Evolutionary conservation across 768 basidiomycete genomes (phyloP), one percentile per base, ranked within the genome.

Genomic region (Trametes cinnabarina): DNA sequence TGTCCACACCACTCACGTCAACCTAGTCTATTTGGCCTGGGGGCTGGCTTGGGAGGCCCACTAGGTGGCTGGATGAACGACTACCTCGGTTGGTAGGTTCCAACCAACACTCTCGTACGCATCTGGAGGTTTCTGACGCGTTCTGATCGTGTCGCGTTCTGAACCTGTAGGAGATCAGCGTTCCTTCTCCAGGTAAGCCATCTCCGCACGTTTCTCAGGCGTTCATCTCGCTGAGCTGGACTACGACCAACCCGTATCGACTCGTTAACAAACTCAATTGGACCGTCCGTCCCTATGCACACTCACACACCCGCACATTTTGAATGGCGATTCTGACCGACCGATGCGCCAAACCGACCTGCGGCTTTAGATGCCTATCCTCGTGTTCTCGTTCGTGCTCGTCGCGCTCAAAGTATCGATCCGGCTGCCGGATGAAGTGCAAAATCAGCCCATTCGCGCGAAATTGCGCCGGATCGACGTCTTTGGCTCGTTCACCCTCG

Each of bases 1-100:
- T 40, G 32, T n/a, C 15, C 28, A 11, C 28, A 30, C 17, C 43
- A 22, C 30, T 10, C 30, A 44, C 22, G 60, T 54, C 43, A 19
- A 28, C 25, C 23, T 55, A 93, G 91, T 72, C 71, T 92, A 61
- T 96, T 85, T 68, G 94, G 94, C 41, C 75, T 92, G 51, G 94
- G 94, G 54, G 84, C 90, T 40, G 87, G 86, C 47, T 72, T 91
- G 20, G 90, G 90, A 44, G 90, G 90, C 26, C 90, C 90, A 42
- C 57, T 92, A 19, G 90, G 90, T 32, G 90, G 90, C 20, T 92
- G 88, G 88, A 79, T 93, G 53, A 89, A 90, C 69, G 94, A 95
- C 70, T 78, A 67, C 7, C 86, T 91, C 68, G 92, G 92, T 62
- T 95, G 93, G 94, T 89, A 17, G 9, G 44, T 49, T 19, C 28